These are phyloP conservation scores for Populus euphratica DNA, from an alignment of 345 rosid genomes.

Conservation along the genomic window DNA sequence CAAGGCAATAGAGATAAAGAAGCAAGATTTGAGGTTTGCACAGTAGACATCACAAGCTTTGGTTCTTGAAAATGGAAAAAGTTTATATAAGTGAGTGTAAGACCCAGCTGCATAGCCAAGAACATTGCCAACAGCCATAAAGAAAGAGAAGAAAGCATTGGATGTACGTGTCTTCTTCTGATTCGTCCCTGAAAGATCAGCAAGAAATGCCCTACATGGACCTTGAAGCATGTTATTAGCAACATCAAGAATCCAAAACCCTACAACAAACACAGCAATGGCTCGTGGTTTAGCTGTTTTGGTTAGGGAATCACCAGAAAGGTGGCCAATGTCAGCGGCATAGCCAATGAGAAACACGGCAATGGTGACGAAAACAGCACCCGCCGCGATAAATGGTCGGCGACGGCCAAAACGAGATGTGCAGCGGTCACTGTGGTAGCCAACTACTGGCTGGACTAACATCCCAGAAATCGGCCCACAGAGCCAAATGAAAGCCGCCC, in stretches of 20 bases:
- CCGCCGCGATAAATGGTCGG: slow-evolving; percentile 71
- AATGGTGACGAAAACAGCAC: slow-evolving; percentile 45
- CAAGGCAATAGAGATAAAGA: slow-evolving; percentile 57
- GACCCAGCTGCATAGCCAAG: slow-evolving; percentile 82
- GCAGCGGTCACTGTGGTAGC: slow-evolving; percentile 76
- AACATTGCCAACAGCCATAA: slow-evolving; percentile 89
- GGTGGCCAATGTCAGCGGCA: slow-evolving; percentile 73
- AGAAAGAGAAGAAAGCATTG: slow-evolving; percentile 67
- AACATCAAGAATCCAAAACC: slow-evolving; percentile 88
- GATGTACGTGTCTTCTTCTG: slow-evolving; percentile 53
- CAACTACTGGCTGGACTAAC: slow-evolving; percentile 83
- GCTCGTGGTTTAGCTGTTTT: slow-evolving; percentile 52
- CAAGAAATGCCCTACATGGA: slow-evolving; percentile 81
- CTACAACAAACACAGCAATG: slow-evolving; percentile 58
- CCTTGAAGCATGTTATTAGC: slow-evolving; percentile 86
- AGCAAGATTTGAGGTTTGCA: slow-evolving; percentile 82
- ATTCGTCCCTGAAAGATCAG: slow-evolving; percentile 60
- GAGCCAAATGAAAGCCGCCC: slow-evolving; percentile 90
- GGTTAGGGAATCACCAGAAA: slow-evolving; percentile 42
- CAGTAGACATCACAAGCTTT: slow-evolving; percentile 70
- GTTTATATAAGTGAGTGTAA: slow-evolving; percentile 42
- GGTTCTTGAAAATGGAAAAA: slow-evolving; percentile 66
- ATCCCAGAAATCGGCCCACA: slow-evolving; percentile 91
- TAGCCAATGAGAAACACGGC: slow-evolving; percentile 77
- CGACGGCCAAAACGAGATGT: slow-evolving; percentile 80